A percentile compares a stretch with the other conserved stretches of the same genome.
Conservation (phyloP, 2,329 filamentous ascomycete species). For the Chrysosphaeria jannelii region DNA sequence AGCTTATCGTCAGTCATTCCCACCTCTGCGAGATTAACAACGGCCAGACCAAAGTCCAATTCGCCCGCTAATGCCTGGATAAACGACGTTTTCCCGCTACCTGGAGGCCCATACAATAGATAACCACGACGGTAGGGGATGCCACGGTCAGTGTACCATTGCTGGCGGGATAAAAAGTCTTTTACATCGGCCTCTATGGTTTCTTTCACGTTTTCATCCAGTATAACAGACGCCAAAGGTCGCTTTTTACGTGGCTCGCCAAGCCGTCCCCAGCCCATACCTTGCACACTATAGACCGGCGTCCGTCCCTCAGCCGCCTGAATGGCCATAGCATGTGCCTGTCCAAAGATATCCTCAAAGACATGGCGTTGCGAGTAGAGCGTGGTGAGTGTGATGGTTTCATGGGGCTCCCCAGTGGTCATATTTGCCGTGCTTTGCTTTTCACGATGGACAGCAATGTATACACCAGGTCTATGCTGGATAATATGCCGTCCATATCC, state of each 20-base stretch:
- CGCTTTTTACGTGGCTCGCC: constrained; percentile 66
- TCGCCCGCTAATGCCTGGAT: constrained; percentile 88
- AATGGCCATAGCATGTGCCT: constrained; percentile 55
- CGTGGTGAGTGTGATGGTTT: constrained; percentile 76
- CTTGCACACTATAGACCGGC: constrained; percentile 60
- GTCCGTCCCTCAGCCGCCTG: constrained; percentile 77
- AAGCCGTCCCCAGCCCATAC: constrained; percentile 59
- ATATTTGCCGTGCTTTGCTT: constrained; percentile 61
- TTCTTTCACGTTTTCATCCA: constrained; percentile 63
- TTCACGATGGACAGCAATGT: constrained; percentile 62
- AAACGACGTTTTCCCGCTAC: constrained; percentile 83
- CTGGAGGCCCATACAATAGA: constrained; percentile 63
- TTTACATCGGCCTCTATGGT: constrained; percentile 49
- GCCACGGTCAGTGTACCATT: constrained; percentile 84
- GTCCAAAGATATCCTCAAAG: constrained; percentile 67
- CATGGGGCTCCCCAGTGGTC: constrained; percentile 67
- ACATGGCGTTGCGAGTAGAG: constrained; percentile 69
- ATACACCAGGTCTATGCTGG: constrained; percentile 49
- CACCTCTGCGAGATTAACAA: constrained; percentile 69
- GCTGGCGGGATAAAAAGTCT: constrained; percentile 48
- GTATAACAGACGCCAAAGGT: constrained; percentile 60
- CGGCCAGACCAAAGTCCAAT: constrained; percentile 72
- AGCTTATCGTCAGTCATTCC: constrained; percentile 74
- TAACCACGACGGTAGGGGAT: constrained; percentile 83
- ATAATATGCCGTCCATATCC: constrained; percentile 75